Evolutionary conservation across 108 stramenopile species (phyloP).

Genomic region (Phaeodactylum tricornutum): DNA sequence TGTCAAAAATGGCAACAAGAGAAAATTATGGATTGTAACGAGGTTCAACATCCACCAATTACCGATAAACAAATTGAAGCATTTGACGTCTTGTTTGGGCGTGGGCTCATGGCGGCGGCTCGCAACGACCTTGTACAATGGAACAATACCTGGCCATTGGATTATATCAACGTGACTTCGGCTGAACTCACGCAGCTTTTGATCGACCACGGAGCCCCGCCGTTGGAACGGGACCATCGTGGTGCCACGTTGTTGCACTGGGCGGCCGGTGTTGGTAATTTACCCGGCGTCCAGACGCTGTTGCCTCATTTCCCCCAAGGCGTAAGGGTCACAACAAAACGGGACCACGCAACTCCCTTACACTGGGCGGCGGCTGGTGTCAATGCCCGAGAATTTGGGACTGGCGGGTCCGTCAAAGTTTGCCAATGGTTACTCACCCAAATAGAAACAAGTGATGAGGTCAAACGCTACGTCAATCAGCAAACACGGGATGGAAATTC

Average conservation of each 20-base stretch:
- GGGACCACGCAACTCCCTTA: constrained; percentile 68
- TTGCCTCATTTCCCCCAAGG: constrained; percentile 10
- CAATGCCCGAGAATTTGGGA: constrained; percentile 64
- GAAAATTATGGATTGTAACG: no score
- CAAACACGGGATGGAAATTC: constrained; percentile 75
- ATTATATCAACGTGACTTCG: constrained; percentile 47
- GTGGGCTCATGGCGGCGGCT: constrained; percentile 63
- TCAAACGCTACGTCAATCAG: constrained; percentile 37
- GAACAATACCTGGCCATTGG: constrained; percentile 28
- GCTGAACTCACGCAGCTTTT: constrained; percentile 39
- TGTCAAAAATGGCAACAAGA: no score
- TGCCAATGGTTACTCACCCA: constrained; percentile 37
- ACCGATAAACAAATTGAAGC: constrained; percentile 59
- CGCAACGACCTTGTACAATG: constrained; percentile 41
- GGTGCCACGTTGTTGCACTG: constrained; percentile 66
- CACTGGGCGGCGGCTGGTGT: constrained; percentile 80
- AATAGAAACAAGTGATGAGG: constrained; percentile 10
- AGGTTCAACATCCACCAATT: no score
- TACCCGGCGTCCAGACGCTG: constrained; percentile 38
- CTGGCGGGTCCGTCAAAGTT: constrained; percentile 51
- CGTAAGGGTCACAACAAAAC: constrained; percentile 7
- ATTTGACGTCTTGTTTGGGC: constrained; percentile 59
- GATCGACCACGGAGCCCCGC: constrained; percentile 67
- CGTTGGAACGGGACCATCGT: constrained; percentile 57
- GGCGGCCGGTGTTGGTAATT: constrained; percentile 66